Percentiles rank a stretch among this genome's conserved stretches.
phyloP scores from a whole-genome alignment of 2,329 filamentous ascomycete genomes.

The Cladosporium sp. region DNA sequence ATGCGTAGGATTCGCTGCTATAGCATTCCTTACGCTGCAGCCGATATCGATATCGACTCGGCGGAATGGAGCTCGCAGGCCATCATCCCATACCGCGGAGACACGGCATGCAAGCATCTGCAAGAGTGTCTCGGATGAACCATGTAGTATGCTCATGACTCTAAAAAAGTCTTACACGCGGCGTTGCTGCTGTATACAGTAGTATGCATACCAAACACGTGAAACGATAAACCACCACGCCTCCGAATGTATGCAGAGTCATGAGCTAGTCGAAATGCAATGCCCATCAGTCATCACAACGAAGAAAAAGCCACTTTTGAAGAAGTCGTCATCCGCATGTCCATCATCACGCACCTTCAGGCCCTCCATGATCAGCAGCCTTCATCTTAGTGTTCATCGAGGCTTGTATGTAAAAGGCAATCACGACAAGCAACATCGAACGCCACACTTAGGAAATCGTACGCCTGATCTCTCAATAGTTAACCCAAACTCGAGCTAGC shows the following conservation, averaged over 20 bases:
- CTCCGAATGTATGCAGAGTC: background rate
- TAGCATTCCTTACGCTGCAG: background rate
- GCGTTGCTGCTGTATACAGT: background rate
- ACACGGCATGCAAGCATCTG: background rate
- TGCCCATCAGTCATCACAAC: background rate
- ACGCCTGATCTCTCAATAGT: background rate
- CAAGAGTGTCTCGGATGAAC: background rate
- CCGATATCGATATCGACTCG: background rate
- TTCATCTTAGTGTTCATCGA: background rate
- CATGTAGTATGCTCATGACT: background rate
- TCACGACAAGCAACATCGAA: background rate
- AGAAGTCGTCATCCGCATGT: background rate
- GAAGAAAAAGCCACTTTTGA: background rate
- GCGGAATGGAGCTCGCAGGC: background rate
- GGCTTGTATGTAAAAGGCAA: background rate
- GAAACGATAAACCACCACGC: background rate
- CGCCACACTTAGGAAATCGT: background rate
- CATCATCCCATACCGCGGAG: background rate
- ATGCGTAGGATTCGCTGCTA: background rate
- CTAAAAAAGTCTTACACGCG: background rate
- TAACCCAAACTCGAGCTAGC: background rate
- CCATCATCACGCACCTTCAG: background rate
- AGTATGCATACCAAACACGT: background rate
- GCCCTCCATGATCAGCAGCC: background rate
- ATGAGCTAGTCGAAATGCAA: background rate